A percentile compares a stretch with the other conserved stretches of the same genome.
Conservation (phyloP, 495 filamentous ascomycete genomes). For the Annulohypoxylon stygium region DNA sequence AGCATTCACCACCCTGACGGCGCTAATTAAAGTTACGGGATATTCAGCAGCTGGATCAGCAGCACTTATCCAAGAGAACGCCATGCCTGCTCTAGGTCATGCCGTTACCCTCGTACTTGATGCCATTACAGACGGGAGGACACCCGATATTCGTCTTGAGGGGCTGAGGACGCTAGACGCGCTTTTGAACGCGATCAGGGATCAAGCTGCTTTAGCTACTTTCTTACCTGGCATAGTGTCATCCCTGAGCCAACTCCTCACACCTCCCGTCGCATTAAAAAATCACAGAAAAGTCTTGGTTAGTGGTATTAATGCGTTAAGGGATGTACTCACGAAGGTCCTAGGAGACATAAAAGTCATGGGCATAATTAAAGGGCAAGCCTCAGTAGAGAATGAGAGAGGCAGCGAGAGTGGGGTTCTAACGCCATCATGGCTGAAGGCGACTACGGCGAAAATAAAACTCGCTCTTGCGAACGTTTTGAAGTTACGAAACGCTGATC, state of each 20-base stretch:
- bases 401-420: constrained; percentile 50
- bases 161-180: constrained; percentile 74
- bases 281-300: constrained; percentile 74
- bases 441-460: constrained; percentile 85
- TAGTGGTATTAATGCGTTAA: constrained; percentile 70
- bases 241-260: constrained; percentile 78
- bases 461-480: constrained; percentile 84
- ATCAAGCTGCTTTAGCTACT: constrained; percentile 78
- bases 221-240: constrained; percentile 94
- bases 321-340: constrained; percentile 70
- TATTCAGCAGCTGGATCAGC: constrained; percentile 53
- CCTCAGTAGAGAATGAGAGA: constrained; percentile 30
- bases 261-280: constrained; percentile 73
- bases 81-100: constrained; percentile 87
- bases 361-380: constrained; percentile 52
- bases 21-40: constrained; percentile 55
- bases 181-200: constrained; percentile 72
- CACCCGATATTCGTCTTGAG: constrained; percentile 72
- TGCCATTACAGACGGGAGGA: constrained; percentile 69
- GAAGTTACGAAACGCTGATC: constrained; percentile 80
- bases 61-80: constrained; percentile 65
- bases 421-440: constrained; percentile 79
- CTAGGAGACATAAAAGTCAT: constrained; percentile 72
- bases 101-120: constrained; percentile 85
- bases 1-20: constrained; percentile 58